A percentile compares a stretch with the other conserved stretches of the same genome.
These are phyloP conservation scores for Rugonectria rugulosa DNA, from an alignment of 2,329 filamentous ascomycete species.

Conservation along the genomic window DNA sequence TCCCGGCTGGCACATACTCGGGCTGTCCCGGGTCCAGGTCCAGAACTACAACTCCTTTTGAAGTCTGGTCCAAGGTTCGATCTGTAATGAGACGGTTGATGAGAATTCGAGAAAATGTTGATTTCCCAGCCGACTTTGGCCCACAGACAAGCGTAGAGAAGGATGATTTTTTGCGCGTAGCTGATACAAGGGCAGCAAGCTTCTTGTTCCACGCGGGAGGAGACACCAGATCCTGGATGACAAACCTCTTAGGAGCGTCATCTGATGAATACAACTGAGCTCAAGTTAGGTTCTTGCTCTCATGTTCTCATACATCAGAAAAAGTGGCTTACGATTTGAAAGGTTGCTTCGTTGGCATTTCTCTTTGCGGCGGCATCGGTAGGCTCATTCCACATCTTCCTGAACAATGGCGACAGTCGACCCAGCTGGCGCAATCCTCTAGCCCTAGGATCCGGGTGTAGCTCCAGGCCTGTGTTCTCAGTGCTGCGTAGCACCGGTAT, in stretches of 20 bases:
- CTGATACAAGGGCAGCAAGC: slow-evolving; percentile 53
- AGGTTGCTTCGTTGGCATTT: slow-evolving; percentile 43
- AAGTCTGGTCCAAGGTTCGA: slow-evolving; percentile 5
- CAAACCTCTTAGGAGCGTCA: slow-evolving; percentile 57
- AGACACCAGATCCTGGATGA: slow-evolving; percentile 62
- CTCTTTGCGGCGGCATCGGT: slow-evolving; percentile 30
- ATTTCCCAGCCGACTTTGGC: slow-evolving; percentile 77
- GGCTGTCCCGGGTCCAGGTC: slow-evolving; percentile 82
- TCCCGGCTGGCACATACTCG: slow-evolving; percentile 75
- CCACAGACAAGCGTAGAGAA: slow-evolving; percentile 68
- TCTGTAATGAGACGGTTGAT: slow-evolving; percentile 70
- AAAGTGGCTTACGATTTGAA: slow-evolving; percentile 56
- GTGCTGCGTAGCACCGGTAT: slow-evolving; percentile 69
- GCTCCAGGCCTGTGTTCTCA: slow-evolving; percentile 59
- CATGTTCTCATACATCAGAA: neutral
- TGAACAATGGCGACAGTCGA: slow-evolving; percentile 70
- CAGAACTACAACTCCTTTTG: slow-evolving; percentile 61
- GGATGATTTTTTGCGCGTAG: slow-evolving; percentile 43
- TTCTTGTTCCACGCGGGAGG: slow-evolving; percentile 69
- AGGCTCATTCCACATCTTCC: slow-evolving; percentile 68
- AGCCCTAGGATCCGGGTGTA: slow-evolving; percentile 61
- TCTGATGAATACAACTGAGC: slow-evolving; percentile 60
- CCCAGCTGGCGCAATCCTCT: slow-evolving; percentile 61
- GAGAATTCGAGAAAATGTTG: slow-evolving; percentile 73
- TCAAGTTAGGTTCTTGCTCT: slow-evolving; percentile 28